phyloP scores from a whole-genome alignment of 306 rosid species.

The Luffa aegyptiaca region DNA sequence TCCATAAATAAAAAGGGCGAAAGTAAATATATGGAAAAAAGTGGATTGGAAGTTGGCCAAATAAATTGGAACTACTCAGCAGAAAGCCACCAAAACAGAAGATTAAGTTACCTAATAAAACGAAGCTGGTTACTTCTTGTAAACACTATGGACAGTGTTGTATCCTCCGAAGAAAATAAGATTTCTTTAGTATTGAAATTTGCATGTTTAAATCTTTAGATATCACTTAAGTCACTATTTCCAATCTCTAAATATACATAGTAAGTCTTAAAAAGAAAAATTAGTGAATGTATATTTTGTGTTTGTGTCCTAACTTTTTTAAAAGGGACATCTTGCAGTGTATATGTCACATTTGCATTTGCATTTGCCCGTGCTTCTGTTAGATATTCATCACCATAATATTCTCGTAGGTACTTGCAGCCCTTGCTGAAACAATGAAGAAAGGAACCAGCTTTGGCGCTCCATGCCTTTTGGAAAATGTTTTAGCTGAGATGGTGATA shows the following conservation, averaged over 20 bases:
- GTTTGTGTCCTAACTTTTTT: neutral
- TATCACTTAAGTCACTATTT: neutral
- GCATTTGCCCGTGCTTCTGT: neutral
- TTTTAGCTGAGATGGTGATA: slow-evolving; percentile 72
- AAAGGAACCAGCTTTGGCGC: slow-evolving; percentile 99
- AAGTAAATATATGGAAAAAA: neutral
- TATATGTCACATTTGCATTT: neutral
- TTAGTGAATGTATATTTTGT: neutral
- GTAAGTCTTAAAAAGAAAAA: neutral
- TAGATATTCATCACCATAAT: slow-evolving; percentile 8
- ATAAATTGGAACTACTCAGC: neutral
- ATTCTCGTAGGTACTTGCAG: slow-evolving; percentile 75
- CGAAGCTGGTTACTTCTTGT: neutral
- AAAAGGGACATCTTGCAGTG: neutral
- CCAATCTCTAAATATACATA: neutral
- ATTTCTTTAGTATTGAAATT: neutral
- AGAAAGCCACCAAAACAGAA: neutral
- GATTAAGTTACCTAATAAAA: neutral
- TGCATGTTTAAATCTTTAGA: neutral
- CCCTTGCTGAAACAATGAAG: slow-evolving; percentile 77
- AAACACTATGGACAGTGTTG: neutral
- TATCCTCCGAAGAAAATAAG: neutral
- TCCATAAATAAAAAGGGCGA: neutral
- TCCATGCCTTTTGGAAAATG: slow-evolving; percentile 82
- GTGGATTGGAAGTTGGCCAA: neutral